Base-by-base conservation (phyloP, 768 basidiomycete species). In the Lyophyllum semitale region DNA sequence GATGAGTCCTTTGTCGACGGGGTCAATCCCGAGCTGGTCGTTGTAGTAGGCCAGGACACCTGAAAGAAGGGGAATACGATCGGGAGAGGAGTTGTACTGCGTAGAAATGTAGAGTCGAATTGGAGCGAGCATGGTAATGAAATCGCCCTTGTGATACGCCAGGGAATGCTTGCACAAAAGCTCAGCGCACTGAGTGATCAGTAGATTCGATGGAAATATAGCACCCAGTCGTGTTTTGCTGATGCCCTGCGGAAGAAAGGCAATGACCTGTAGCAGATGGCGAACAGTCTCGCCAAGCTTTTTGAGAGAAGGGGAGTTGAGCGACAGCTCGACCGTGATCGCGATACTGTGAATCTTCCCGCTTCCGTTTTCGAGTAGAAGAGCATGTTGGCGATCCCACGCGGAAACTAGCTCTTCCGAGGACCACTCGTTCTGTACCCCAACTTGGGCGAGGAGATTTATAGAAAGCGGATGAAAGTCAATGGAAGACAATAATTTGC, bases 401-500 rank as follows among this genome's bases (percentile, higher is more conserved):
- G 56, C 55, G 29, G 33, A 29, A 13, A 54, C 22, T 2, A 57
- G 38, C 13, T 57, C 48, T 45, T 48, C 51, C 3, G 49, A 20
- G 13, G 59, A 48, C 59, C 55, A 60, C 2, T 57, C 38, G 26
- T 60, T 60, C 23, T 60, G 59, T 9, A 54, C 43, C 1, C 52
- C 59, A 12, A 27, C 59, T 41, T 57, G 59, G 12, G 56, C 59
- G 17, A 60, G 53, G 1, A 60, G 41, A 26, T 60, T 57, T 13
- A 60, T 57, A 1, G 59, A 61, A 20, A 60, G 56, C 8, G 59
- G 59, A 17, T 60, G 59, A 22, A 57, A 57, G 35, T 57, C 59
- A 4, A 60, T 11, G 13, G 51, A 33, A 9, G 56, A 33, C 20
- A 55, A 40, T 20, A 60, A 48, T 40, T 45, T 54, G 37, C 22